A percentile compares a stretch with the other conserved stretches of the same genome.
Conservation (phyloP, 2,329 filamentous ascomycete species). For the Exophiala lecanii-corni region DNA sequence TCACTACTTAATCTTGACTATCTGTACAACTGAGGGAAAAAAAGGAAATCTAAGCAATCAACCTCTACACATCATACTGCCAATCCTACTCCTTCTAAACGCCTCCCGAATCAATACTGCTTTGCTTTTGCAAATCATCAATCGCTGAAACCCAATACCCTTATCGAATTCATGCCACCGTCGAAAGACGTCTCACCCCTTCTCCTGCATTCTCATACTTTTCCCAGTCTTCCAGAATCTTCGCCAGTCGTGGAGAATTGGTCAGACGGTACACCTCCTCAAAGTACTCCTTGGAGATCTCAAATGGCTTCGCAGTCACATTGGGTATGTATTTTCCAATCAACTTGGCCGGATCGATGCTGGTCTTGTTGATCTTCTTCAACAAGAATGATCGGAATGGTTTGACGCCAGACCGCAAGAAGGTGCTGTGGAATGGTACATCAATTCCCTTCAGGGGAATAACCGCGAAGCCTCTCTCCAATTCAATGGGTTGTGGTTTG, state of each 20-base stretch:
- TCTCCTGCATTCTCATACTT: slow-evolving; percentile 52
- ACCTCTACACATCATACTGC: too few relatives aligned
- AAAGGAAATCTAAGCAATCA: too few relatives aligned
- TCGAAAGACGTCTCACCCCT: slow-evolving; percentile 17
- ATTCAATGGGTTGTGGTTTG: slow-evolving; percentile 82
- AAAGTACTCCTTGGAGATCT: slow-evolving; percentile 97
- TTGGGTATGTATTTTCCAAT: slow-evolving; percentile 99
- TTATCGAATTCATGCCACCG: slow-evolving; percentile 25
- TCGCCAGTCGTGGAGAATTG: slow-evolving; percentile 59
- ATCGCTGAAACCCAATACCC: too few relatives aligned
- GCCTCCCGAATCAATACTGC: too few relatives aligned
- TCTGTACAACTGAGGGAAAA: too few relatives aligned
- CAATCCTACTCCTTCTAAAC: too few relatives aligned
- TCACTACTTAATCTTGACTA: too few relatives aligned
- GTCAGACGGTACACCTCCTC: slow-evolving; percentile 96
- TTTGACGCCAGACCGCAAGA: slow-evolving; percentile 96
- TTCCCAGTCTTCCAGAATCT: slow-evolving; percentile 75
- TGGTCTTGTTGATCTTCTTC: slow-evolving; percentile 99
- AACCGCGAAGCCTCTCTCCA: slow-evolving; percentile 93
- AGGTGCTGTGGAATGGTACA: slow-evolving; percentile 95
- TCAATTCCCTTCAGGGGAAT: slow-evolving; percentile 97
- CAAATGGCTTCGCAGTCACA: slow-evolving; percentile 92
- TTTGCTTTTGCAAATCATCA: too few relatives aligned
- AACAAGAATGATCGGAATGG: slow-evolving; percentile 97
- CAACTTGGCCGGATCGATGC: slow-evolving; percentile 93